A percentile compares a stretch with the other conserved stretches of the same genome.
Conservation (phyloP, 805 yeast species). For the Spathaspora boniae region DNA sequence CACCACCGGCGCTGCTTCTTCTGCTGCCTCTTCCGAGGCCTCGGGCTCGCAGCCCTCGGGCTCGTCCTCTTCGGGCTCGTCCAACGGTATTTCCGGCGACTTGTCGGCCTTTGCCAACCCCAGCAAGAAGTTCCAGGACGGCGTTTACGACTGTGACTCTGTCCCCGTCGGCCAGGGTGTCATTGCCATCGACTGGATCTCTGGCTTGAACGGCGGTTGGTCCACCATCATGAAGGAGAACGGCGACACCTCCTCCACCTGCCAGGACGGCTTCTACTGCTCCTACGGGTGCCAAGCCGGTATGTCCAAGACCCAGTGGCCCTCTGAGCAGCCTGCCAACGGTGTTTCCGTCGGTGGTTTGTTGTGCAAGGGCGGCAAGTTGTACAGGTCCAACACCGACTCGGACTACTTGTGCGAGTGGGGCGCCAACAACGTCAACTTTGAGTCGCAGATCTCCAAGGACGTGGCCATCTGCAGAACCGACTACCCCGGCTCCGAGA, state of each 20-base stretch:
- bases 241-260: conserved; percentile 60
- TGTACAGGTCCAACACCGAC: conserved; percentile 71
- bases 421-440: conserved; percentile 72
- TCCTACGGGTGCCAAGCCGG: conserved; percentile 98
- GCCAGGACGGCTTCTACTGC: conserved; percentile 90
- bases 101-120: conserved; percentile 57
- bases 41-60: conserved; percentile 20
- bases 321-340: conserved; percentile 74
- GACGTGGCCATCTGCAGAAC: conserved; percentile 93
- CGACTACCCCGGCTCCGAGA: conserved; percentile 98
- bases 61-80: conserved; percentile 28
- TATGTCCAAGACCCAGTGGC: conserved; percentile 99
- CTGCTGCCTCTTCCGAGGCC: conserved; percentile 12
- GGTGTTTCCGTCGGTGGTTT: conserved; percentile 96
- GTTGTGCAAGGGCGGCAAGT: conserved; percentile 75
- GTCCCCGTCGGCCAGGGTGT: conserved; percentile 88
- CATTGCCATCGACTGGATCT: conserved; percentile 54
- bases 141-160: conserved; percentile 58
- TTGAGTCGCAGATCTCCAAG: conserved; percentile 58
- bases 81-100: conserved; percentile 50
- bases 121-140: conserved; percentile 63
- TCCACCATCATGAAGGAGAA: conserved; percentile 66
- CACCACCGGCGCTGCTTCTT: conserved; percentile 10
- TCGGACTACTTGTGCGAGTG: conserved; percentile 76
- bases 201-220: conserved; percentile 69